phyloP scores from a whole-genome alignment of 1,284 basidiomycete genomes.

The Marasmius tenuissimus region DNA sequence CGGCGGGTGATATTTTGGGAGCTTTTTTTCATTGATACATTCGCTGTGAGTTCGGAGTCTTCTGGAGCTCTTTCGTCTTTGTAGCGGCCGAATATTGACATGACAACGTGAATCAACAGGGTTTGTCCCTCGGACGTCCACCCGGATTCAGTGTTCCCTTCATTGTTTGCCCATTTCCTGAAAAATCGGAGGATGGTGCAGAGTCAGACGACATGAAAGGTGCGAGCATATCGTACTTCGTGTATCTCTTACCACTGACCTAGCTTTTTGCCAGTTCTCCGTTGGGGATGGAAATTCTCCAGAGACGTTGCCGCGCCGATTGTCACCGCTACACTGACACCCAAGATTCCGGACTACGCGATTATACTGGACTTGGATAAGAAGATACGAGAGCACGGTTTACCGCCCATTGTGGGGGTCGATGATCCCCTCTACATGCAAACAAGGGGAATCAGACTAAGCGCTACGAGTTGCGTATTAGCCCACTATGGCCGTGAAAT shows the following conservation, averaged over 20 bases:
- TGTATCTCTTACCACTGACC: neutral
- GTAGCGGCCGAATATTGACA: neutral
- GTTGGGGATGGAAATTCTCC: slow-evolving; percentile 3
- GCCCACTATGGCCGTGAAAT: slow-evolving; percentile 26
- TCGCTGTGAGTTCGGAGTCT: slow-evolving; percentile 1
- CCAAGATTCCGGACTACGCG: slow-evolving; percentile 11
- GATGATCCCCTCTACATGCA: neutral
- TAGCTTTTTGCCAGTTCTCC: neutral
- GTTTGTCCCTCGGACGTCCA: slow-evolving; percentile 37
- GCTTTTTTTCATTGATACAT: slow-evolving; percentile 12
- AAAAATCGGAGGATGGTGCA: slow-evolving; percentile 27
- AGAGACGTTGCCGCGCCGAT: slow-evolving; percentile 11
- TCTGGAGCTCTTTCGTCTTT: neutral
- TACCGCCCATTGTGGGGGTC: slow-evolving; percentile 1
- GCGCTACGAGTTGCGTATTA: neutral
- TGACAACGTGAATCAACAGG: slow-evolving; percentile 16
- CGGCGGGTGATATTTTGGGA: slow-evolving; percentile 16
- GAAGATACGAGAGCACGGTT: slow-evolving; percentile 12
- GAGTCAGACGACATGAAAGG: slow-evolving; percentile 19
- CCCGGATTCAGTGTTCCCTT: slow-evolving; percentile 36
- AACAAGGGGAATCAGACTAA: neutral
- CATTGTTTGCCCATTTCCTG: slow-evolving; percentile 35
- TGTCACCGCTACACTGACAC: slow-evolving; percentile 6
- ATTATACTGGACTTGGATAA: slow-evolving; percentile 16
- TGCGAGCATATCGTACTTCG: slow-evolving; percentile 8